Evolutionary conservation across 1,284 basidiomycete species (phyloP).

Genomic region (Cutaneotrichosporon dermatis): DNA sequence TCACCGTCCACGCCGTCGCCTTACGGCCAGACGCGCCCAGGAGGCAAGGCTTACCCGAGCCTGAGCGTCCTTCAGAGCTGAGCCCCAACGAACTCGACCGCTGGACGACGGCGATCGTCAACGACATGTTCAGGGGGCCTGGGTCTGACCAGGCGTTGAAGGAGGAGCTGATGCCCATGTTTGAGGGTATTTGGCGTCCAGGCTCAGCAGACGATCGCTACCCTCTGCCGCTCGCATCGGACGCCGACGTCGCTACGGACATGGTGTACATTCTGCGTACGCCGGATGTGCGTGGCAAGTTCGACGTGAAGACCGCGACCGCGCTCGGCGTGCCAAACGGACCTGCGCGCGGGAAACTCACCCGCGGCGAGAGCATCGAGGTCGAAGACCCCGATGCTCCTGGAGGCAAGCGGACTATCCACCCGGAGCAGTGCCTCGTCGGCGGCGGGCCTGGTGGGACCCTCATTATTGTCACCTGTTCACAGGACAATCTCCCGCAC

Average conservation of each 20-base stretch:
- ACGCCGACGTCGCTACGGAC: constrained; percentile 32
- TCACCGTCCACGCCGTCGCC: constrained; percentile 34
- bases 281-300: constrained; percentile 76
- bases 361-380: constrained; percentile 49
- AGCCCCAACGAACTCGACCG: not conserved
- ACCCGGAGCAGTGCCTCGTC: constrained; percentile 48
- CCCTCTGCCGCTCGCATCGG: constrained; percentile 26
- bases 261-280: constrained; percentile 68
- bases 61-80: constrained; percentile 6
- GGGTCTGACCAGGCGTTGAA: constrained; percentile 1
- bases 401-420: constrained; percentile 55
- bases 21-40: constrained; percentile 11
- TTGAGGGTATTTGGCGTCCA: constrained; percentile 6
- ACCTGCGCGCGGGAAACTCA: constrained; percentile 49
- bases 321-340: constrained; percentile 65
- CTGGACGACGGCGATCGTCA: constrained; percentile 15
- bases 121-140: constrained; percentile 27
- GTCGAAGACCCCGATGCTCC: constrained; percentile 50
- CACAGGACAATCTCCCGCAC: constrained; percentile 24
- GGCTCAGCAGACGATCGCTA: constrained; percentile 18
- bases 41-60: not conserved
- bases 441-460: constrained; percentile 40
- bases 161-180: not conserved
- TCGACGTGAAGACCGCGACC: constrained; percentile 65
- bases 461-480: constrained; percentile 39